Percentiles rank a stretch among this genome's conserved stretches.
These are phyloP conservation scores for Panicum virgatum DNA, from an alignment of 202 grass and related monocot genomes.

Conservation along the genomic window DNA sequence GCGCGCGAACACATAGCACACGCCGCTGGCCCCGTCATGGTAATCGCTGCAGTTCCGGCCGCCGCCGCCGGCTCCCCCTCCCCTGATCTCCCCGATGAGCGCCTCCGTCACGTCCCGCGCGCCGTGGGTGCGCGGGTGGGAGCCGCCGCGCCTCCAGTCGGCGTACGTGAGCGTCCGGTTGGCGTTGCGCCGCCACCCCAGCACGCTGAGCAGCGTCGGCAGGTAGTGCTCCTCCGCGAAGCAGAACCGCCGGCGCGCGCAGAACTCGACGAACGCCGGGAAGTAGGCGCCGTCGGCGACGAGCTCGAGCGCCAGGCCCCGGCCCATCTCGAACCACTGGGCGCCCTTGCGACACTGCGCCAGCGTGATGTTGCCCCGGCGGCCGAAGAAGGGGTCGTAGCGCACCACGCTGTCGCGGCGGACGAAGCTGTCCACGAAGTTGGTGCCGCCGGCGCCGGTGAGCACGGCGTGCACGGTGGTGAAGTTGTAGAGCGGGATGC, in stretches of 20 bases:
- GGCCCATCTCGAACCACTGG: slow-evolving; percentile 79
- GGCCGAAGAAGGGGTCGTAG: neutral
- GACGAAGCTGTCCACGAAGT: slow-evolving; percentile 51
- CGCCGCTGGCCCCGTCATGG: slow-evolving; percentile 15
- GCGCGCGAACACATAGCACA: slow-evolving; percentile 63
- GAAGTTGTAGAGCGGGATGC: slow-evolving; percentile 40
- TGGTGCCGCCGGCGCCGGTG: slow-evolving; percentile 40
- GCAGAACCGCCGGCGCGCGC: slow-evolving; percentile 5
- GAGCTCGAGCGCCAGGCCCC: slow-evolving; percentile 49
- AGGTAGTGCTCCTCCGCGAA: slow-evolving; percentile 75
- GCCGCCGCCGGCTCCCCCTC: neutral
- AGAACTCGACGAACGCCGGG: slow-evolving; percentile 44
- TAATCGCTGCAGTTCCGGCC: slow-evolving; percentile 34
- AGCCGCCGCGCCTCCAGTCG: neutral
- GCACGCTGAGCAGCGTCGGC: slow-evolving; percentile 47
- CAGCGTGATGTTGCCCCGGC: slow-evolving; percentile 42
- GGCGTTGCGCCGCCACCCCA: slow-evolving; percentile 23
- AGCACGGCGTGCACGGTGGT: slow-evolving; percentile 49
- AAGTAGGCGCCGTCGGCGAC: slow-evolving; percentile 59
- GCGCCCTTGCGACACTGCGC: slow-evolving; percentile 54
- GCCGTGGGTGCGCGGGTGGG: slow-evolving; percentile 29
- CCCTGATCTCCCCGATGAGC: slow-evolving; percentile 52
- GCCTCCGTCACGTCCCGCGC: slow-evolving; percentile 33
- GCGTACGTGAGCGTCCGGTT: neutral
- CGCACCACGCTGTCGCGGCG: neutral